A percentile compares a stretch with the other conserved stretches of the same genome.
phyloP scores from a whole-genome alignment of 495 filamentous ascomycete species.

The Penicillium waksmanii region DNA sequence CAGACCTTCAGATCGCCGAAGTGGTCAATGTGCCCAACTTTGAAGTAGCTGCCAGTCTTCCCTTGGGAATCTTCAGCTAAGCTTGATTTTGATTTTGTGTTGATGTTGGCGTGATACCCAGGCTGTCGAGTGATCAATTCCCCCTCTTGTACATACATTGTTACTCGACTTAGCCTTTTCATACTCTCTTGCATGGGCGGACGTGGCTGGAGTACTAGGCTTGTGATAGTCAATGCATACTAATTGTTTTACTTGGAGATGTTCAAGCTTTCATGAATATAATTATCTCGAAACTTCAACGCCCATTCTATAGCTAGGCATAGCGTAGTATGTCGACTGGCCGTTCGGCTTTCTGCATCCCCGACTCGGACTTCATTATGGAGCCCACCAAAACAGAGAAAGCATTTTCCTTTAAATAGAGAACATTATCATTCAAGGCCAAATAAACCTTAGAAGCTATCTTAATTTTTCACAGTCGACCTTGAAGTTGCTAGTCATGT shows the following conservation, averaged over 20 bases:
- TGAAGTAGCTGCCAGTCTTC: conserved; percentile 49
- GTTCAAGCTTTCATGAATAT: background rate
- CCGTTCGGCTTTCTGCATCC: background rate
- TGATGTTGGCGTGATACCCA: conserved; percentile 23
- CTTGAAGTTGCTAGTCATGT: background rate
- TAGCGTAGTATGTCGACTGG: background rate
- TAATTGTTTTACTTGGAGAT: background rate
- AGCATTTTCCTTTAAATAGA: too few relatives aligned
- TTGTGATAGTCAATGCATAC: background rate
- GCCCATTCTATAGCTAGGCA: background rate
- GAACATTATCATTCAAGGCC: too few relatives aligned
- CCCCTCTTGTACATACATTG: conserved; percentile 17
- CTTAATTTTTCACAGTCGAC: background rate
- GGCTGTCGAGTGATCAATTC: conserved; percentile 8
- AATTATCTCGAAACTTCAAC: background rate
- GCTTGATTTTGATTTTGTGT: background rate
- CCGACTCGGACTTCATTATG: background rate
- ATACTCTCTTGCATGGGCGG: background rate
- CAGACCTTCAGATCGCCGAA: conserved; percentile 50
- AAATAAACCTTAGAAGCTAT: too few relatives aligned
- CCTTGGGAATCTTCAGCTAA: conserved; percentile 45
- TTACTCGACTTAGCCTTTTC: conserved; percentile 7
- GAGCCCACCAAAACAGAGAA: too few relatives aligned
- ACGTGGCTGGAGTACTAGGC: background rate
- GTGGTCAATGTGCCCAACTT: conserved; percentile 56